Conservation (phyloP, 768 basidiomycete species). For the Auricularia heimuer region DNA sequence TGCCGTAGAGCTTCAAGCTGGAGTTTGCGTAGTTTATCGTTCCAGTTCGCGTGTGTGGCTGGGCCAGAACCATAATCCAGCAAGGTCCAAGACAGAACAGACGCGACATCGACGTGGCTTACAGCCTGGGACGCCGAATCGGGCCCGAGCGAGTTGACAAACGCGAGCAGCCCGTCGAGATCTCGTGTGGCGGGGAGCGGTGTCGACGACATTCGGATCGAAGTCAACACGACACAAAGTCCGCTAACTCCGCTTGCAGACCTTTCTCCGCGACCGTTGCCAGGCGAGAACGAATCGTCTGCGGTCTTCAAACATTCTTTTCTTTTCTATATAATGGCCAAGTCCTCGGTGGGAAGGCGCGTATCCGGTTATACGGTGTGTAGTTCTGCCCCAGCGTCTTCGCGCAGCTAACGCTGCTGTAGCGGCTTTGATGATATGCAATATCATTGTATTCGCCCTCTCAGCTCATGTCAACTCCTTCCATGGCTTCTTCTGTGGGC, state of each 20-base stretch:
- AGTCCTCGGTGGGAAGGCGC: background rate
- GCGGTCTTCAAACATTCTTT: too few relatives aligned
- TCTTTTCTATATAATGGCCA: too few relatives aligned
- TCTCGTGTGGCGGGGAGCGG: background rate
- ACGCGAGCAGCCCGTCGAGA: background rate
- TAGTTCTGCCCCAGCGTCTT: background rate
- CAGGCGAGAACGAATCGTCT: too few relatives aligned
- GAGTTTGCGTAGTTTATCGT: background rate
- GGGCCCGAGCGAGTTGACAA: background rate
- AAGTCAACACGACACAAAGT: too few relatives aligned
- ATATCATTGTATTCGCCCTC: conserved; percentile 35
- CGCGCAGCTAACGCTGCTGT: background rate
- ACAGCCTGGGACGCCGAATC: background rate
- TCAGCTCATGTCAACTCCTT: conserved; percentile 45
- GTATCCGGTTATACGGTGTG: background rate
- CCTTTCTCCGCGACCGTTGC: too few relatives aligned
- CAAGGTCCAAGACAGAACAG: background rate
- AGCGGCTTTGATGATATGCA: background rate
- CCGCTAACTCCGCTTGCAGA: too few relatives aligned
- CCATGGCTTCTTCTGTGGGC: conserved; percentile 52
- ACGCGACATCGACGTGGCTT: background rate
- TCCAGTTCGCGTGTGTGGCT: background rate
- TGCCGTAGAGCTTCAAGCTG: background rate
- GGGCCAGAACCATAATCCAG: background rate
- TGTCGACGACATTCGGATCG: too few relatives aligned